Base-by-base conservation (phyloP, 139 green algal genomes). In the Yamagishiella unicocca region DNA sequence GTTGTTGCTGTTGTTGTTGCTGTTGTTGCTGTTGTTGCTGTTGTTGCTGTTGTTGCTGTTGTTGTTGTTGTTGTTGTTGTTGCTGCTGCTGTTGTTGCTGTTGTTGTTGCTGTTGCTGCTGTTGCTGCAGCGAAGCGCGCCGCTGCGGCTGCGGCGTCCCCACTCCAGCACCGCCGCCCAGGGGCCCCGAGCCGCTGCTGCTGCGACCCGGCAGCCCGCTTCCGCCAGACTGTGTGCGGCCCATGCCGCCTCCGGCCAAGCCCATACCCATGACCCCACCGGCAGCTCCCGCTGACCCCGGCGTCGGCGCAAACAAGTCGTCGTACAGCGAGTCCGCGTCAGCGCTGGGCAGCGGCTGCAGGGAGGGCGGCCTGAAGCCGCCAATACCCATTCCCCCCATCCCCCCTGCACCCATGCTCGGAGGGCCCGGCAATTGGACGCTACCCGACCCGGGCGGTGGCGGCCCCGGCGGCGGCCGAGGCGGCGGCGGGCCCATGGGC, bases 281-380 rank as follows among this genome's bases (percentile, higher is more conserved):
- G 42, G 42, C 42, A 9, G 43, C 72, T 25, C 53, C 53, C 2
- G 35, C 50, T 24, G 53, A 55, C n/a, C 76, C 50, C 7, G 76
- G 82, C 22, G 82, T 80, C 25, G 68, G 40, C 12, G 82, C 53
- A 54, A 88, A 82, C 35, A 88, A 38, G 53, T 88, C 82, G 55
- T 88, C 70, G 40, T 88, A 88, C 68, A 88, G 53, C 14, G 54
- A 66, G 27, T 82, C 68, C 4, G 82, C 70, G 40, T 88, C 82
- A 2, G 40, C 50, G 70, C 79, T 85, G 14, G 79, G 62, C 55
- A 85, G 79, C 14, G 79, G 61, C 40, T 75, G 62, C 42, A 85
- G 43, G 31, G 61, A 2, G 0, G 79, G 42, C n/a, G 62, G 42
- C 43, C 79, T n/a, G 62, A 50, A 66, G 14, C 79, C 79, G 40